Conservation (phyloP, 768 basidiomycete genomes). For the Dentipellis fragilis region DNA sequence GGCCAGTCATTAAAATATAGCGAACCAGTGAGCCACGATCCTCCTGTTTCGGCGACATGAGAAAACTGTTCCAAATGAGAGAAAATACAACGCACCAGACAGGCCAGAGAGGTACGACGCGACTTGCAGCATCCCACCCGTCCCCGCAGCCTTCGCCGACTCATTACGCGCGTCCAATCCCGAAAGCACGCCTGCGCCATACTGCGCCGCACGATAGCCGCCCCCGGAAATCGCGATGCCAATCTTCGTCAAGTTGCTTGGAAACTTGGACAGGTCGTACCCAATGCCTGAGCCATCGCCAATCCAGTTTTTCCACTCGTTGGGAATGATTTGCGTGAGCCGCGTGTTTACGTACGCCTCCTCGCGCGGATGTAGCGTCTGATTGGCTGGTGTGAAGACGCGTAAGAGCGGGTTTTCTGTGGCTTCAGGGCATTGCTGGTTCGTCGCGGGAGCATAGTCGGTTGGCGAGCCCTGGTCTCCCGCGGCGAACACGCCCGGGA, state of each 20-base stretch:
- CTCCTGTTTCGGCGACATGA: slow-evolving; percentile 28
- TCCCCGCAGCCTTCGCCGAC: slow-evolving; percentile 45
- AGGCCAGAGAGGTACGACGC: slow-evolving; percentile 58
- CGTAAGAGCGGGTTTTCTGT: slow-evolving; percentile 40
- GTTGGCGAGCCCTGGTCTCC: slow-evolving; percentile 15
- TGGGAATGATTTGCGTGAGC: slow-evolving; percentile 28
- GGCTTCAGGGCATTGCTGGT: slow-evolving; percentile 41
- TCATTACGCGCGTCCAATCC: slow-evolving; percentile 54
- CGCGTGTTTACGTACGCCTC: slow-evolving; percentile 35
- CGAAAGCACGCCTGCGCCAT: slow-evolving; percentile 47
- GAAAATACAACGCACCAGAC: slow-evolving; percentile 33
- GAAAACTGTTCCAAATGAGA: neutral
- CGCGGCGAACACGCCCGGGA: neutral
- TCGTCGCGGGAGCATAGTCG: slow-evolving; percentile 42
- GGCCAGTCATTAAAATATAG: slow-evolving; percentile 59
- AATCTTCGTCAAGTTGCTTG: slow-evolving; percentile 35
- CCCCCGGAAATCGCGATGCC: slow-evolving; percentile 65
- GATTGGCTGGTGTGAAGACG: slow-evolving; percentile 38
- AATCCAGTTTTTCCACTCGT: slow-evolving; percentile 52
- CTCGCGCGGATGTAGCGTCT: slow-evolving; percentile 42
- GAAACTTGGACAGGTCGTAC: slow-evolving; percentile 36
- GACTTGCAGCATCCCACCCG: slow-evolving; percentile 62
- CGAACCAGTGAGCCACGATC: slow-evolving; percentile 60
- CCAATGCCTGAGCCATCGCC: slow-evolving; percentile 42
- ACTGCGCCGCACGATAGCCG: slow-evolving; percentile 59